Evolutionary conservation across 441 rosid genomes (phyloP).

Genomic region (Brassica hybrid): DNA sequence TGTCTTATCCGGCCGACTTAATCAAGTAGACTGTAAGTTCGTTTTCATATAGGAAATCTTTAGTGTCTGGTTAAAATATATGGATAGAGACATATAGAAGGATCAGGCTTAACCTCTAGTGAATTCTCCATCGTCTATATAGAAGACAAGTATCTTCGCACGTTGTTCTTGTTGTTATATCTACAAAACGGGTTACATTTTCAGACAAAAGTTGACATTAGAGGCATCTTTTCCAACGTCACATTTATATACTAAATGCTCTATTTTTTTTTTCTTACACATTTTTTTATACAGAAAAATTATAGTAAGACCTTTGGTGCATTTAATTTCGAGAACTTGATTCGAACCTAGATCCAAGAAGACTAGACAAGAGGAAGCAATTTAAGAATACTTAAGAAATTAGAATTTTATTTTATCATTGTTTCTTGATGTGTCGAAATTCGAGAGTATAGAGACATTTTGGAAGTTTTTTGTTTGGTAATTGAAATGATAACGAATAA

Average conservation of each 20-base stretch:
- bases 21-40: constrained; percentile 28
- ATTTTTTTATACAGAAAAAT: not conserved
- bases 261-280: not conserved
- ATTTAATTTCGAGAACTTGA: constrained; percentile 6
- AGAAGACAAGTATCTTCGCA: constrained; percentile 45
- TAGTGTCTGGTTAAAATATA: constrained; percentile 32
- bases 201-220: constrained; percentile 37
- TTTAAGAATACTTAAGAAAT: not conserved
- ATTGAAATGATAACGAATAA: not conserved
- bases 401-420: not conserved
- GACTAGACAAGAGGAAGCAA: constrained; percentile 1
- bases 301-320: constrained; percentile 12
- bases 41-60: constrained; percentile 16
- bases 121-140: constrained; percentile 41
- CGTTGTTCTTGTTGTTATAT: constrained; percentile 38
- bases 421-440: not conserved
- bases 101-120: constrained; percentile 31
- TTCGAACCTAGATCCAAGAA: not conserved
- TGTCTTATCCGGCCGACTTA: constrained; percentile 31
- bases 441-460: too few relatives aligned
- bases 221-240: constrained; percentile 36
- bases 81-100: constrained; percentile 37
- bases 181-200: constrained; percentile 25
- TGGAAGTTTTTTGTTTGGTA: too few relatives aligned
- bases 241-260: constrained; percentile 25